Base-by-base conservation (phyloP, 2,329 filamentous ascomycete genomes). In the Madurella mycetomatis region DNA sequence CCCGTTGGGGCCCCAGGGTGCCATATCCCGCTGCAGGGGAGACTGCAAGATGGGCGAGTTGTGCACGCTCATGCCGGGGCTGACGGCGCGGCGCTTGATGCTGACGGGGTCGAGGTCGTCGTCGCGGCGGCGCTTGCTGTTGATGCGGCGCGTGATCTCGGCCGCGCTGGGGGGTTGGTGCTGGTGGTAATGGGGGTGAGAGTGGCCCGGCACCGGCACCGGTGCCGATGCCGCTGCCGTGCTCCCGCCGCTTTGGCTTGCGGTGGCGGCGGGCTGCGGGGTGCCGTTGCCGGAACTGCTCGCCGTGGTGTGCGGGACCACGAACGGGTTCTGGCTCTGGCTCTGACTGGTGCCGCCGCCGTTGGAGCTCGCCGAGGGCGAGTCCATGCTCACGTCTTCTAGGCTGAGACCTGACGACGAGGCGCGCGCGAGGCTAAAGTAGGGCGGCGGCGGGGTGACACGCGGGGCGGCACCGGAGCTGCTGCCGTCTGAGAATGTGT, bases 31-130 rank as follows among this genome's bases (percentile, higher is more conserved):
- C 66, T 92, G 85, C 60, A 88, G 81, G 1, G 92, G 90, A 52
- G 88, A 92, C 67, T 96, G 90, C 63, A 92, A 82, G 37, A 96
- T 79, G 1, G 92, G 92, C 58, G 89, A 95, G 70, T 92, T 95
- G 65, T 95, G 90, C 1, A 87, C 86, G 68, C 90, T 95, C 78
- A 96, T 85, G 15, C 92, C 90, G 0, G 92, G 92, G 55, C 88
- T 94, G 2, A 97, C 92, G 19, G 92, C 92, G 42, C 92, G 83
- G 15, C 92, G 83, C 72, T 97, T 97, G 75, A 96, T 92, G 57
- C 86, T 88, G 40, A 85, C 81, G 1, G 89, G 86, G 67, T 97
- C 92, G 54, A 96, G 87, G 65, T 96, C 92, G 65, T 96, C 91
- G 58, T 96, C 92, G 19, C 91, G 81, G 18, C 90, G 83, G n/a